Evolutionary conservation across 176 grass and related monocot genomes (phyloP).

Genomic region (Stipa capillata): DNA sequence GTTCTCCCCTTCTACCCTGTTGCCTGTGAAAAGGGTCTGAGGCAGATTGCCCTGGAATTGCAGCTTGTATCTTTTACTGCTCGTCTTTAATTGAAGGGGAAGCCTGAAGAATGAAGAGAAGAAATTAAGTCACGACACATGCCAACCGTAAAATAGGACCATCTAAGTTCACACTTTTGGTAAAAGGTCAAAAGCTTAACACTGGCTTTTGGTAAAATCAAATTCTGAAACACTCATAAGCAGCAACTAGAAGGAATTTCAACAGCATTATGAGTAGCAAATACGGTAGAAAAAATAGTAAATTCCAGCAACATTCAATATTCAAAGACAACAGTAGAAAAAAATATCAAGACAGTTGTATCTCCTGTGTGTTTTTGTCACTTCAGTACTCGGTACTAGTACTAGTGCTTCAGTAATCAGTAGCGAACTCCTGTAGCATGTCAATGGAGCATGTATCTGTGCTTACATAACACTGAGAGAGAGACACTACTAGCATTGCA

Average conservation of each 20-base stretch:
- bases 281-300: background rate
- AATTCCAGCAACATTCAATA: background rate
- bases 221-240: background rate
- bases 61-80: slow-evolving; percentile 56
- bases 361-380: background rate
- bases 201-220: too few species aligned
- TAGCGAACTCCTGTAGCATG: background rate
- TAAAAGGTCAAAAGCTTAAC: slow-evolving; percentile 4
- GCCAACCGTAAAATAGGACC: background rate
- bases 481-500: background rate
- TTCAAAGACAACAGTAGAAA: background rate
- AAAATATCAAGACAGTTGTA: background rate
- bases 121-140: slow-evolving; percentile 4
- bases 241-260: background rate
- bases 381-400: too few species aligned
- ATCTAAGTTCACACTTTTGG: background rate
- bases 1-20: slow-evolving; percentile 59
- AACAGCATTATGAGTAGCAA: background rate
- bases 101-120: slow-evolving; percentile 35
- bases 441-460: background rate
- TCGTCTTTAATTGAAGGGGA: slow-evolving; percentile 38
- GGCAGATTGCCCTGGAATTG: slow-evolving; percentile 66
- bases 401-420: background rate
- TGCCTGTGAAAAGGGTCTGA: slow-evolving; percentile 69
- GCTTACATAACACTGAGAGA: background rate